These are phyloP conservation scores for Eucalyptus curtisii DNA, from an alignment of 345 rosid genomes.

Conservation along the genomic window DNA sequence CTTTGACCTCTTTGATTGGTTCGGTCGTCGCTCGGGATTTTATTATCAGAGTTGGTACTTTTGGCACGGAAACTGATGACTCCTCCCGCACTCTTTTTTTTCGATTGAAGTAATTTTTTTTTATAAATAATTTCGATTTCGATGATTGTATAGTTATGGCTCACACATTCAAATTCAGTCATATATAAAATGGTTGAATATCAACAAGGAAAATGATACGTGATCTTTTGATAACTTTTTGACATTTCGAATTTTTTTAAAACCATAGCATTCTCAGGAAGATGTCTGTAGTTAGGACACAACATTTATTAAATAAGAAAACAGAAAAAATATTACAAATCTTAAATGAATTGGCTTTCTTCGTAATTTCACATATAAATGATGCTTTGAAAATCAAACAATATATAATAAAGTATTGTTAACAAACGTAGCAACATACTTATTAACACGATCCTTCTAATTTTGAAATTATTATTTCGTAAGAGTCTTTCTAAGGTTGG, in stretches of 20 bases:
- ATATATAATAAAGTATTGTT: not conserved
- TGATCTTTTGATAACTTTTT: rapidly evolving
- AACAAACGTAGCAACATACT: not conserved
- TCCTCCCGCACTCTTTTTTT: not conserved
- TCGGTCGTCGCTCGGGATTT: not conserved
- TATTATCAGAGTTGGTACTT: not conserved
- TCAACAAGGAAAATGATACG: not conserved
- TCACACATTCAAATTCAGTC: not conserved
- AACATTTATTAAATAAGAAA: not conserved
- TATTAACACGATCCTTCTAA: not conserved
- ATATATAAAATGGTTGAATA: not conserved
- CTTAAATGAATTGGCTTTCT: not conserved
- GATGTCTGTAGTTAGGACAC: not conserved
- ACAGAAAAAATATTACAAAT: too few species aligned
- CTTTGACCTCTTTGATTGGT: not conserved
- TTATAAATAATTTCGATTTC: not conserved
- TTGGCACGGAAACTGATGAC: not conserved
- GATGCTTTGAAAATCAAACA: not conserved
- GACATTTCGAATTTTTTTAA: not conserved
- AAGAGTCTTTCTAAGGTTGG: not conserved
- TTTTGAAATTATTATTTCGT: not conserved
- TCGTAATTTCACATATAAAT: not conserved
- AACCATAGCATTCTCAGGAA: not conserved
- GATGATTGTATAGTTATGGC: not conserved
- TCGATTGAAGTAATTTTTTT: not conserved